Evolutionary conservation across 2,329 filamentous ascomycete species (phyloP).

Genomic region (Fusarium chaquense): DNA sequence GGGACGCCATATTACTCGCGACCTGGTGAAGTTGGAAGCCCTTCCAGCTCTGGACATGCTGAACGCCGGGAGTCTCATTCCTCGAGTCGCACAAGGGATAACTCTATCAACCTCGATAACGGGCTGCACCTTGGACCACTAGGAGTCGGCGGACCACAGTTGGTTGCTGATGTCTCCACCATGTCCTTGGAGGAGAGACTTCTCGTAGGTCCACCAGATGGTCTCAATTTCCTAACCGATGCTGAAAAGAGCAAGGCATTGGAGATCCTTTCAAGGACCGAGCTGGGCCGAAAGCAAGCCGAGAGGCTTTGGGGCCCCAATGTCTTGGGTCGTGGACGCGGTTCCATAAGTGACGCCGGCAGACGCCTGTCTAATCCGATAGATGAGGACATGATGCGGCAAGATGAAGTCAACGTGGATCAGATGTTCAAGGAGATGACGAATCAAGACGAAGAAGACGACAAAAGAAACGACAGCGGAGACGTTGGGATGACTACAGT

Average conservation of each 20-base stretch:
- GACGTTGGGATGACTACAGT: conserved; percentile 56
- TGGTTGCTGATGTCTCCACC: conserved; percentile 56
- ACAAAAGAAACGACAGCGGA: conserved; percentile 53
- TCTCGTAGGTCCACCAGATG: conserved; percentile 61
- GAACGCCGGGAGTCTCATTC: conserved; percentile 44
- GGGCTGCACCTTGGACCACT: conserved; percentile 60
- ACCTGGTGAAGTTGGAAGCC: conserved; percentile 31
- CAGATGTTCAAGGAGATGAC: conserved; percentile 69
- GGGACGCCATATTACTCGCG: conserved; percentile 45
- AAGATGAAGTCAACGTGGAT: conserved; percentile 63
- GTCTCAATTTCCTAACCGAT: conserved; percentile 59
- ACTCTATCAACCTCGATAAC: conserved; percentile 57
- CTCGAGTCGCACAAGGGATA: conserved; percentile 50
- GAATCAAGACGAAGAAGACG: conserved; percentile 63
- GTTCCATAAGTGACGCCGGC: conserved; percentile 45
- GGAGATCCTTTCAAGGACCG: conserved; percentile 64
- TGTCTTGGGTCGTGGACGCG: conserved; percentile 57
- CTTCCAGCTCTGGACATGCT: conserved; percentile 49
- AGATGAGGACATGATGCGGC: conserved; percentile 50
- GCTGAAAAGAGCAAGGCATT: conserved; percentile 63
- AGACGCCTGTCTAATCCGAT: conserved; percentile 47
- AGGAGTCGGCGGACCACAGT: conserved; percentile 56
- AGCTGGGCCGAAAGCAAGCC: conserved; percentile 62
- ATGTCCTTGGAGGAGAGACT: conserved; percentile 64
- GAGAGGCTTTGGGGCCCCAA: conserved; percentile 64